Conservation (phyloP, 2,329 filamentous ascomycete species). For the Botrytis sinoallii region DNA sequence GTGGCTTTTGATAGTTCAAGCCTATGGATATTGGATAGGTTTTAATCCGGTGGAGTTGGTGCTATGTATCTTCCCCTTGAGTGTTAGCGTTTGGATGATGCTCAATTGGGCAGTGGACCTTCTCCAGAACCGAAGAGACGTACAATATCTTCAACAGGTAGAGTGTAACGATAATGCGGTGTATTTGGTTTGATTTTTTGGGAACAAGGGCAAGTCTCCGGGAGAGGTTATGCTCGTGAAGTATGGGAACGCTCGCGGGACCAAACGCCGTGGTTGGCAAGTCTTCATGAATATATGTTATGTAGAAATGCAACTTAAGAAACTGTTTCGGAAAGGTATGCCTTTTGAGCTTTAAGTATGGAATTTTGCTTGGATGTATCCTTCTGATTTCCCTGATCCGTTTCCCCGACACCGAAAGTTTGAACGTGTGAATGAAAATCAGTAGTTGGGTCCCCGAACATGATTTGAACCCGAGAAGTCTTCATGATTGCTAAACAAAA, state of each 20-base stretch:
- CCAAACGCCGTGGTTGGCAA: background rate
- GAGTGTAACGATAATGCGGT: background rate
- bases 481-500: background rate
- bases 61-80: background rate
- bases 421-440: background rate
- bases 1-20: background rate
- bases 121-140: background rate
- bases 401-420: background rate
- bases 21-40: background rate
- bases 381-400: background rate
- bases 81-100: background rate
- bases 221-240: background rate
- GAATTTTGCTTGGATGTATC: background rate
- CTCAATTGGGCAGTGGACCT: background rate
- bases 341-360: background rate
- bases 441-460: background rate
- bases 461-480: background rate
- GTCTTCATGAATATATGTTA: background rate
- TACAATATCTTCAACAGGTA: background rate
- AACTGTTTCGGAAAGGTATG: background rate
- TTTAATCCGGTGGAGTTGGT: slow-evolving; percentile 6
- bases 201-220: background rate
- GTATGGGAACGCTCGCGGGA: background rate
- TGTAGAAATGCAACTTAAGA: background rate
- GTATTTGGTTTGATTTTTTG: background rate